A percentile compares a stretch with the other conserved stretches of the same genome.
Conservation (phyloP, 805 yeast species). For the Candida ortonii region DNA sequence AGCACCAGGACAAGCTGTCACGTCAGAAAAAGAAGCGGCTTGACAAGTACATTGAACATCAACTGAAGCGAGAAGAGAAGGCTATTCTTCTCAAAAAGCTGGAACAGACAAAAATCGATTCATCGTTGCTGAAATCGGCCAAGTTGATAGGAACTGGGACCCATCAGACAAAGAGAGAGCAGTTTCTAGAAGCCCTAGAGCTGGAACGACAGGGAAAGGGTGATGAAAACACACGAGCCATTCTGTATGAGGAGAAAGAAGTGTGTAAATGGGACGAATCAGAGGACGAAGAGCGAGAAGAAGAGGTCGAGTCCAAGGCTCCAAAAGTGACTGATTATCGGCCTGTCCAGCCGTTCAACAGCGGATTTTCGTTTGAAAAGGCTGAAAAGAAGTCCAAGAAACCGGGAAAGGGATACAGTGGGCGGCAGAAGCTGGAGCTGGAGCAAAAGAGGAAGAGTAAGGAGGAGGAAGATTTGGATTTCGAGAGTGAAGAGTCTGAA, state of each 20-base stretch:
- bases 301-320: slow-evolving; percentile 28
- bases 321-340: slow-evolving; percentile 34
- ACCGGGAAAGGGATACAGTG: slow-evolving; percentile 59
- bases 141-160: slow-evolving; percentile 73
- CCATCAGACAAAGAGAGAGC: slow-evolving; percentile 59
- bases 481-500: slow-evolving; percentile 26
- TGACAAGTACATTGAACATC: slow-evolving; percentile 91
- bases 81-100: slow-evolving; percentile 72
- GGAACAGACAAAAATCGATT: slow-evolving; percentile 65
- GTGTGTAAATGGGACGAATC: slow-evolving; percentile 58
- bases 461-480: slow-evolving; percentile 24
- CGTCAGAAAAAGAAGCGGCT: slow-evolving; percentile 71
- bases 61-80: slow-evolving; percentile 83
- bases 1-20: slow-evolving; percentile 67
- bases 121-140: slow-evolving; percentile 65
- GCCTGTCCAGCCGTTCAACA: slow-evolving; percentile 66
- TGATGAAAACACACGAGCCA: slow-evolving; percentile 55
- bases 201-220: slow-evolving; percentile 72
- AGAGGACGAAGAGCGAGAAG: slow-evolving; percentile 21
- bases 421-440: slow-evolving; percentile 62
- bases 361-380: slow-evolving; percentile 54
- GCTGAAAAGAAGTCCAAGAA: slow-evolving; percentile 43
- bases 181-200: slow-evolving; percentile 69
- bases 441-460: slow-evolving; percentile 39
- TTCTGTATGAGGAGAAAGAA: slow-evolving; percentile 67